phyloP scores from a whole-genome alignment of 129 eudicot genomes.

The Kitagawia praeruptora region DNA sequence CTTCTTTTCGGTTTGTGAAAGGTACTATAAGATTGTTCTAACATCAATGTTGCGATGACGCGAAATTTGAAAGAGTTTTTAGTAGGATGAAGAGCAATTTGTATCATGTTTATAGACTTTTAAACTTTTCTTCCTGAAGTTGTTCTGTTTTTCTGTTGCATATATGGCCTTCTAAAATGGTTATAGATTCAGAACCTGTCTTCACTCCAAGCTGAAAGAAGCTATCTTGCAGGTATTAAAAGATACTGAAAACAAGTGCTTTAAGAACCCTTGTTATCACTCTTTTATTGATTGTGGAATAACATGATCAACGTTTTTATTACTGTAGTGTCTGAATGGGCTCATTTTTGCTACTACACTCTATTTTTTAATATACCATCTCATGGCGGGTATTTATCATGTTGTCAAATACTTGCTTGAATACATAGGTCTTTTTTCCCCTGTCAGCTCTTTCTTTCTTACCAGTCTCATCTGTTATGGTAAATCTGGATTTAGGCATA shows the following conservation, averaged over 20 bases:
- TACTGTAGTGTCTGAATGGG: not conserved
- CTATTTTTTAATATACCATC: not conserved
- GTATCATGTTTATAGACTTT: not conserved
- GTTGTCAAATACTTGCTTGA: not conserved
- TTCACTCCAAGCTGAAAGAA: slow-evolving; percentile 80
- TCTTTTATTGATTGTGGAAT: not conserved
- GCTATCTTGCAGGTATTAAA: too few relatives aligned
- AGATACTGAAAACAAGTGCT: not conserved
- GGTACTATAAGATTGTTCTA: not conserved
- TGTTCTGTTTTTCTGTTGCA: slow-evolving; percentile 21
- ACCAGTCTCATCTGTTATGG: not conserved
- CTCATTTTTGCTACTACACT: not conserved
- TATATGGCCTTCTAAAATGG: slow-evolving; percentile 99
- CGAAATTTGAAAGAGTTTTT: not conserved
- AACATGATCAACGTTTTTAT: not conserved
- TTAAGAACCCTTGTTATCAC: not conserved
- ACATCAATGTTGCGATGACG: not conserved
- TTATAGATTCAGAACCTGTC: slow-evolving; percentile 83
- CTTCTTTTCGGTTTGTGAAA: too few relatives aligned
- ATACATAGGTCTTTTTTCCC: not conserved
- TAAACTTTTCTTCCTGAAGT: not conserved
- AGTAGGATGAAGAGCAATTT: not conserved
- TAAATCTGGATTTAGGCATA: not conserved
- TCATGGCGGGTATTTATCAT: not conserved
- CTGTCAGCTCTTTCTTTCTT: not conserved